Base-by-base conservation (phyloP, 2,329 filamentous ascomycete genomes). In the Macrophomina pseudophaseolina region DNA sequence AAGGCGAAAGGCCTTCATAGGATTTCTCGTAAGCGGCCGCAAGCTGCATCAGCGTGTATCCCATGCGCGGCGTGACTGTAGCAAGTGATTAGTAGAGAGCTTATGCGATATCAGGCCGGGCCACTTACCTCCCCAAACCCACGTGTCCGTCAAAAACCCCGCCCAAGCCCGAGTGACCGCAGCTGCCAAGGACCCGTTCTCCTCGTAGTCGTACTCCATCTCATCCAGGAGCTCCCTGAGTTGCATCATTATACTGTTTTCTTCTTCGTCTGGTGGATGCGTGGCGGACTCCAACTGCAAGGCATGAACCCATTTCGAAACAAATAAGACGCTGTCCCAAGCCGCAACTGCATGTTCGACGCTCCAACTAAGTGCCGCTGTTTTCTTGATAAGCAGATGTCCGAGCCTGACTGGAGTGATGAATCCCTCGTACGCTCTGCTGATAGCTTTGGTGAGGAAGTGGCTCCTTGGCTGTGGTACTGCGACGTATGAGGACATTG, bases 331-430 rank as follows among this genome's bases (percentile, higher is more conserved):
- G 40, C 40, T 33, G 28, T 77, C 75, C 76, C 76, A 78, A 30
- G 70, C 74, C 6, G 75, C 72, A 49, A 76, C 69, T n/a, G 75
- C 74, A 66, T 78, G 74, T 65, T 77, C 76, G 46, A 78, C 58
- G 38, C 74, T 75, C 72, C 74, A 77, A 7, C 68, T 72, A 23
- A 77, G 70, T 28, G 74, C 72, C 9, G 73, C 74, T 14, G 74
- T 77, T 69, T 76, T 77, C 51, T 71, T 70, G 16, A 74, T 63
- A 4, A 77, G 69, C 54, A 72, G 60, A 48, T 71, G 71, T 6
- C 75, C 74, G 30, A 72, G 68, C 52, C 69, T 71, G 5, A 75
- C 71, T 3, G 75, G 71, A 2, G 69, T 71, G 18, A 75, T 64
- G 51, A 78, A 70, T 16, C 73, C 72, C 48, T 73, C 73, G 32